Percentiles rank a stretch among this genome's conserved stretches.
phyloP scores from a whole-genome alignment of 2,329 filamentous ascomycete genomes.

The Aspergillus sp. region DNA sequence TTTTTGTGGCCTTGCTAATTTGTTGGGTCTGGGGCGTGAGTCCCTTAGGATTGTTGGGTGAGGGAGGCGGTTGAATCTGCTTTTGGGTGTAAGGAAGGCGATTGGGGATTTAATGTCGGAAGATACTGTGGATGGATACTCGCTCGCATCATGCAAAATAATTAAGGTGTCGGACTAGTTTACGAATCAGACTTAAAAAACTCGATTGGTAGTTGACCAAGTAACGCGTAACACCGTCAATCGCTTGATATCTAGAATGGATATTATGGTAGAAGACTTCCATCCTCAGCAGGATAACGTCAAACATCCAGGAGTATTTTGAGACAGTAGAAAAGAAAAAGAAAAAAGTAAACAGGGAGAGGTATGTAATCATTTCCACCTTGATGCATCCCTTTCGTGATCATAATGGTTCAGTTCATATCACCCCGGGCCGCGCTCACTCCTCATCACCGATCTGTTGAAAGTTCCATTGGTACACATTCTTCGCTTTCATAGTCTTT shows the following conservation, averaged over 20 bases:
- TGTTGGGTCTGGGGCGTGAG: constrained; percentile 24
- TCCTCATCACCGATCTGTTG: constrained; percentile 63
- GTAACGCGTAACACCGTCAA: constrained; percentile 8
- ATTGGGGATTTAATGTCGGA: not conserved
- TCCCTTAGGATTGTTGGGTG: not conserved
- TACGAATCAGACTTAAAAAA: not conserved
- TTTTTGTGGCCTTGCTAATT: constrained; percentile 33
- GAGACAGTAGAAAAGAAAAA: constrained; percentile 19
- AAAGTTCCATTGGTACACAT: constrained; percentile 22
- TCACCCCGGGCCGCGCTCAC: constrained; percentile 28
- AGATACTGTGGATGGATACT: not conserved
- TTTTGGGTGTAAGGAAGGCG: not conserved
- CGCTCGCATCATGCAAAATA: too few relatives aligned
- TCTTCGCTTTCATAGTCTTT: not conserved
- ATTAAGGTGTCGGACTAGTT: too few relatives aligned
- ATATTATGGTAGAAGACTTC: constrained; percentile 21
- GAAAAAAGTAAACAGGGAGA: constrained; percentile 14
- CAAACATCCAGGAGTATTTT: constrained; percentile 23
- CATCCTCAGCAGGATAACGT: not conserved
- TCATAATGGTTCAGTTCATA: constrained; percentile 27
- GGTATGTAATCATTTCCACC: constrained; percentile 47
- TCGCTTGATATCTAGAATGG: constrained; percentile 22
- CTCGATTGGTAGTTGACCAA: constrained; percentile 7
- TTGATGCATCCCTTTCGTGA: constrained; percentile 39
- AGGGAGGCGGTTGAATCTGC: not conserved